These are phyloP conservation scores for Penicillium rolfsii DNA, from an alignment of 2,329 filamentous ascomycete species.

Conservation along the genomic window DNA sequence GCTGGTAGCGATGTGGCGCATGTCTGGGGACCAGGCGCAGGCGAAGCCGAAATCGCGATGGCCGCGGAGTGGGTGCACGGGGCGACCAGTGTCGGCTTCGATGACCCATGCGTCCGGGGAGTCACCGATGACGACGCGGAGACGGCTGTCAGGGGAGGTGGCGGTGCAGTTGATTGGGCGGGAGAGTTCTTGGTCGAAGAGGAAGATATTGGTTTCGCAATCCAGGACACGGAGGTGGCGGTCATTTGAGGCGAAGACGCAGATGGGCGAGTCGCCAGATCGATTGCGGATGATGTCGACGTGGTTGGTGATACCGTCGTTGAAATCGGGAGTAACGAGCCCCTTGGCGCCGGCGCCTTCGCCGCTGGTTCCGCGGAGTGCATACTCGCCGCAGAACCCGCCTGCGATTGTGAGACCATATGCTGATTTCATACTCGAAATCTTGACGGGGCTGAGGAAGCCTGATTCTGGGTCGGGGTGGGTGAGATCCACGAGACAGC, in stretches of 20 bases:
- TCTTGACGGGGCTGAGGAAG: conserved; percentile 46
- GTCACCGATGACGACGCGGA: conserved; percentile 51
- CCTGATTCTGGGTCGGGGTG: conserved; percentile 44
- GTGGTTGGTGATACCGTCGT: conserved; percentile 61
- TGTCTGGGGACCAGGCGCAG: conserved; percentile 52
- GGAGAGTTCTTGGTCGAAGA: conserved; percentile 42
- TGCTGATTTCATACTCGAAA: conserved; percentile 58
- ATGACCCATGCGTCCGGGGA: conserved; percentile 47
- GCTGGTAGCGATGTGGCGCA: conserved; percentile 52
- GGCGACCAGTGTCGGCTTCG: conserved; percentile 48
- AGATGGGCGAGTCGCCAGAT: conserved; percentile 52
- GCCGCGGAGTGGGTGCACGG: conserved; percentile 43
- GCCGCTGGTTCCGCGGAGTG: conserved; percentile 47
- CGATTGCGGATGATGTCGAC: conserved; percentile 57
- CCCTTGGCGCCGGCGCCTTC: conserved; percentile 55
- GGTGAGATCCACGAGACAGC: conserved; percentile 55
- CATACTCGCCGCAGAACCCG: conserved; percentile 62
- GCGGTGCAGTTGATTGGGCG: conserved; percentile 51
- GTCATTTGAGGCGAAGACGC: conserved; percentile 63
- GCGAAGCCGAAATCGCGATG: conserved; percentile 52
- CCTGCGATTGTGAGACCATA: conserved; percentile 58
- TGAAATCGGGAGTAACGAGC: conserved; percentile 37
- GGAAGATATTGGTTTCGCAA: conserved; percentile 50
- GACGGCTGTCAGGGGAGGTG: conserved; percentile 48
- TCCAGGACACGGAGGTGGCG: conserved; percentile 58